Percentiles rank a stretch among this genome's conserved stretches.
phyloP scores from a whole-genome alignment of 441 rosid genomes.

The Mallotus repandus region DNA sequence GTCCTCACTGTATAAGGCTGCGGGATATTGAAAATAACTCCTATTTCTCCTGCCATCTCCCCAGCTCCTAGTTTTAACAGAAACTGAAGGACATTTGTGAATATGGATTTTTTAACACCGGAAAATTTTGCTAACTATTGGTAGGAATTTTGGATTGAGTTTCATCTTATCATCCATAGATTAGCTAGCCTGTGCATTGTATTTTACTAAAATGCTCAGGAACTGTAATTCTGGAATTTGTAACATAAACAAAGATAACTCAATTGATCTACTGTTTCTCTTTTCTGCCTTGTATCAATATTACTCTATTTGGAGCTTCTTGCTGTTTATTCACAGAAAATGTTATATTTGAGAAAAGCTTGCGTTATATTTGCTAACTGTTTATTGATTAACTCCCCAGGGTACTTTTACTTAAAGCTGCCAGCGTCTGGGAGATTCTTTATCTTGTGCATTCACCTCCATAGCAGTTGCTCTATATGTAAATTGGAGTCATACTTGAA shows the following conservation, averaged over 20 bases:
- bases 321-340: neutral
- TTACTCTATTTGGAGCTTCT: too few species aligned
- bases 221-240: neutral
- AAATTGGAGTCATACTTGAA: slow-evolving; percentile 4
- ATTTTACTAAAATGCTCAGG: neutral
- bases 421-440: neutral
- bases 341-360: neutral
- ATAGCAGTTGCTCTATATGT: neutral
- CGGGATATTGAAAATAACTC: slow-evolving; percentile 82
- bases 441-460: slow-evolving; percentile 5
- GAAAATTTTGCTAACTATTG: neutral
- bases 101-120: slow-evolving; percentile 13
- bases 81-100: slow-evolving; percentile 40
- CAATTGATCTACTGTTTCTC: neutral
- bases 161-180: neutral
- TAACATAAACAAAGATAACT: neutral
- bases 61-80: slow-evolving; percentile 65
- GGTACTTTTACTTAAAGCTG: slow-evolving; percentile 4
- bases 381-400: too few species aligned
- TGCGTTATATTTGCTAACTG: too few species aligned
- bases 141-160: neutral
- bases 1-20: slow-evolving; percentile 91
- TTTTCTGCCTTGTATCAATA: neutral
- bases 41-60: slow-evolving; percentile 88
- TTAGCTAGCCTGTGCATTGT: neutral